These are phyloP conservation scores for Fereydounia khargensis DNA, from an alignment of 1,284 basidiomycete genomes.

Conservation along the genomic window DNA sequence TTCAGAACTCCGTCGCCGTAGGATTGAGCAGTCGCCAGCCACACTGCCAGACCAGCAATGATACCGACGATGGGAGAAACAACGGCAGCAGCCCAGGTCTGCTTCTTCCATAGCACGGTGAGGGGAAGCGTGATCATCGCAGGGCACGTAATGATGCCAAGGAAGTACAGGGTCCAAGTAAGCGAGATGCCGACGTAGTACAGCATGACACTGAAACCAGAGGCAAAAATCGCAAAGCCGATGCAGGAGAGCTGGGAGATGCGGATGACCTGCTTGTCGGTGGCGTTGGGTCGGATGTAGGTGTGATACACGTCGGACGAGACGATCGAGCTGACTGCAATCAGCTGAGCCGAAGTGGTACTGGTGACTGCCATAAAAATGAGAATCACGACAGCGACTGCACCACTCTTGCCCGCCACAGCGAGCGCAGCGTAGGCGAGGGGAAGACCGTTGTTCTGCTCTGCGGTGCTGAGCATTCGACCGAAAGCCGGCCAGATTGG, in stretches of 20 bases:
- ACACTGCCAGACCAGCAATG: slow-evolving; percentile 40
- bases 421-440: slow-evolving; percentile 42
- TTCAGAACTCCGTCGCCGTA: slow-evolving; percentile 34
- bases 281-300: slow-evolving; percentile 35
- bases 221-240: slow-evolving; percentile 42
- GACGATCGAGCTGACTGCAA: slow-evolving; percentile 44
- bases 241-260: slow-evolving; percentile 33
- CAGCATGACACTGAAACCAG: slow-evolving; percentile 29
- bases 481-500: slow-evolving; percentile 47
- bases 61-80: slow-evolving; percentile 42
- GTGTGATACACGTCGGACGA: slow-evolving; percentile 44
- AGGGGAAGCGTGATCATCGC: slow-evolving; percentile 41
- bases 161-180: slow-evolving; percentile 51
- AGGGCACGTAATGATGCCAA: slow-evolving; percentile 47
- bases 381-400: slow-evolving; percentile 44
- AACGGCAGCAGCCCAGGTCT: slow-evolving; percentile 35
- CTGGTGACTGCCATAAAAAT: slow-evolving; percentile 49
- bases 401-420: slow-evolving; percentile 42
- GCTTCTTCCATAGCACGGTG: slow-evolving; percentile 48
- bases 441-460: slow-evolving; percentile 34
- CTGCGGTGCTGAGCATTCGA: slow-evolving; percentile 16
- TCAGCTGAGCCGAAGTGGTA: slow-evolving; percentile 44
- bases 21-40: slow-evolving; percentile 39
- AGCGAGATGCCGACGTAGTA: slow-evolving; percentile 40
- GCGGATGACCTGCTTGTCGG: slow-evolving; percentile 32